Base-by-base conservation (phyloP, 2,329 filamentous ascomycete species). In the Cercospora janseana region DNA sequence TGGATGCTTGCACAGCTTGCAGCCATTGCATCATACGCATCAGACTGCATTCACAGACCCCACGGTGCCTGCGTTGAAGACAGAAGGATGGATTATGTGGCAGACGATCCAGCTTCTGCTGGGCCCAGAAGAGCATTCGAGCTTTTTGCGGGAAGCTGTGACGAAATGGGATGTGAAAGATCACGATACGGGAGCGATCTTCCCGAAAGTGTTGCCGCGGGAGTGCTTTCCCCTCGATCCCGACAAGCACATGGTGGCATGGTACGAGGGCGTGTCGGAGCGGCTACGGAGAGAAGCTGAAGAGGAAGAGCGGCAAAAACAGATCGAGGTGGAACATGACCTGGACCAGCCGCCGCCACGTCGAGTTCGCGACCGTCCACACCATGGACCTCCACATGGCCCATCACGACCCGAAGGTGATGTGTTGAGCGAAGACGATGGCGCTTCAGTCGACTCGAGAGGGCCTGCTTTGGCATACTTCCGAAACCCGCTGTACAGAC, bases 41-140 rank as follows among this genome's bases (percentile, higher is more conserved):
- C 81, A 81, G 1, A 69, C 70, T 40, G 79, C 82, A 29, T 96
- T 87, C 66, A 79, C 79, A 3, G 75, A 83, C 0, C 93, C 92
- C 0, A 83, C 80, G 0, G 79, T 96, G 32, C 93, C 93, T 0
- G 88, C 90, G 10, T 73, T 98, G 49, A 94, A 92, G 27, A 76
- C 79, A 0, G 81, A 82, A 63, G 93, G 93, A 31, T 98, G 95
- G 68, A 87, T 92, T 34, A 84, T 88, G 67, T 98, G 92, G 92
- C 86, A 95, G 73, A 89, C 88, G 0, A 87, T 97, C 48, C 89
- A 97, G 71, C 79, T 95, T 16, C 75, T 97, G 27, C 79, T 97
- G 1, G 87, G 85, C 1, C 93, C 93, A 0, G 86, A 93, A 60
- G 88, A 94, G 62, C 91, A 97, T 71, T 86, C 90, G 1, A 82